Conservation (phyloP, 106 monocot genomes). For the Dendrobium catenatum region DNA sequence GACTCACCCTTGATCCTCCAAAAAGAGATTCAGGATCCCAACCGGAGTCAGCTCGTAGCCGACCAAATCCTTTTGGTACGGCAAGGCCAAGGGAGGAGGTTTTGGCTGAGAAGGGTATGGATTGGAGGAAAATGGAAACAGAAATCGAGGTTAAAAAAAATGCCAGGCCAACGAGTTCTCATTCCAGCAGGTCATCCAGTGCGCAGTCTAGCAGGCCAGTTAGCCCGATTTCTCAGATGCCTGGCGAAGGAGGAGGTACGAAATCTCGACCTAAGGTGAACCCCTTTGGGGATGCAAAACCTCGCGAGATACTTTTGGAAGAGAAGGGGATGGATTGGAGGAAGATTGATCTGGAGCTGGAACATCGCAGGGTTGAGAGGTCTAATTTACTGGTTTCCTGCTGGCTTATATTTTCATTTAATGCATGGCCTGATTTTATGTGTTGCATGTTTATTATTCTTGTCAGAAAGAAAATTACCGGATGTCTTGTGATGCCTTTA, state of each 20-base stretch:
- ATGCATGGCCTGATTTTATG: background rate
- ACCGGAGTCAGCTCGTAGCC: conserved; percentile 14
- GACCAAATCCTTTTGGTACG: conserved; percentile 69
- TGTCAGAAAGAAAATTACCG: background rate
- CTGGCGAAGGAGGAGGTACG: conserved; percentile 21
- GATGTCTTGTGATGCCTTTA: background rate
- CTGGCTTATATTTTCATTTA: background rate
- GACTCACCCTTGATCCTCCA: conserved; percentile 64
- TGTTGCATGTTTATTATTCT: background rate
- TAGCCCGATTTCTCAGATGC: conserved; percentile 40
- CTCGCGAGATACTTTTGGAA: conserved; percentile 72
- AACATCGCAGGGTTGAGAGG: conserved; percentile 77
- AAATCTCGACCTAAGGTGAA: conserved; percentile 60
- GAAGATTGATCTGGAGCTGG: conserved; percentile 90
- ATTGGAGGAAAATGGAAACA: conserved; percentile 82
- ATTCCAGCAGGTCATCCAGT: conserved; percentile 86
- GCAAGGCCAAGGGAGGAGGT: conserved; percentile 92
- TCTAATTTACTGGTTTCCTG: conserved; percentile 8
- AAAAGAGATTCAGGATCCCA: conserved; percentile 25
- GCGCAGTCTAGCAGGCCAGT: conserved; percentile 72
- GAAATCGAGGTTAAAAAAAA: conserved; percentile 55
- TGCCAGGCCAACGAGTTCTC: conserved; percentile 64
- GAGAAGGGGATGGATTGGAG: conserved; percentile 84
- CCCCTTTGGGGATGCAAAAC: conserved; percentile 95
- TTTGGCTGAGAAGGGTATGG: conserved; percentile 79